A percentile compares a stretch with the other conserved stretches of the same genome.
These are phyloP conservation scores for Suhomyces wounanorum DNA, from an alignment of 1,139 yeast species.

Conservation along the genomic window DNA sequence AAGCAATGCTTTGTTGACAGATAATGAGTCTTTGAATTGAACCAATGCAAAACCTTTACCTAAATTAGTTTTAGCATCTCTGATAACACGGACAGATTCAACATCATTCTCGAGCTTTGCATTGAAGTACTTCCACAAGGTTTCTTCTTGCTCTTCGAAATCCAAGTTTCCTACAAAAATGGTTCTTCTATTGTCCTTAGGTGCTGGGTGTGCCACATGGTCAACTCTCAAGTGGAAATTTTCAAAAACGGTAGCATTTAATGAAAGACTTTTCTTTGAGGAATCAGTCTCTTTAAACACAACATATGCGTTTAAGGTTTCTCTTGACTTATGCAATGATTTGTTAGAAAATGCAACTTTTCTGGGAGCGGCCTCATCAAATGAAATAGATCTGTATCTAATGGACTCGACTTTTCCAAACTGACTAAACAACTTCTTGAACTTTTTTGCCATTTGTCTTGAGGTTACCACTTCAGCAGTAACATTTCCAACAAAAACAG, in stretches of 20 bases:
- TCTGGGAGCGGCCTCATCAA: constrained; percentile 85
- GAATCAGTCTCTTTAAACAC: constrained; percentile 62
- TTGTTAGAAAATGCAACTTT: constrained; percentile 88
- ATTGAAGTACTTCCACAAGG: constrained; percentile 80
- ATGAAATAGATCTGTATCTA: constrained; percentile 90
- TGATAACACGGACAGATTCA: constrained; percentile 84
- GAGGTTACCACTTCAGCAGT: constrained; percentile 64
- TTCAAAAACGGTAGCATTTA: constrained; percentile 71
- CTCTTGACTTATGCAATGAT: constrained; percentile 74
- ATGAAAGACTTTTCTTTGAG: constrained; percentile 52
- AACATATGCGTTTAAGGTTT: constrained; percentile 83
- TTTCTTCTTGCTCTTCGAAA: constrained; percentile 90
- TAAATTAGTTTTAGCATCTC: constrained; percentile 90
- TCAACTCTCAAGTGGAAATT: constrained; percentile 86
- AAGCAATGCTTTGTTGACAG: constrained; percentile 81
- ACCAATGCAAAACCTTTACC: constrained; percentile 98
- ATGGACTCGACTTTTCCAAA: constrained; percentile 69
- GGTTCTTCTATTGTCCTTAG: constrained; percentile 80
- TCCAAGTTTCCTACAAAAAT: constrained; percentile 93
- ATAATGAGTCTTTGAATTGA: constrained; percentile 79
- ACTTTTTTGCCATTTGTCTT: constrained; percentile 60
- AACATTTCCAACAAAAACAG: constrained; percentile 89
- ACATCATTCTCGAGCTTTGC: constrained; percentile 62
- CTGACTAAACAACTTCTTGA: constrained; percentile 61
- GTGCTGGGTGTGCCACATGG: constrained; percentile 86